Evolutionary conservation across 2,329 filamentous ascomycete genomes (phyloP).

Genomic region (Trichoderma sp.): DNA sequence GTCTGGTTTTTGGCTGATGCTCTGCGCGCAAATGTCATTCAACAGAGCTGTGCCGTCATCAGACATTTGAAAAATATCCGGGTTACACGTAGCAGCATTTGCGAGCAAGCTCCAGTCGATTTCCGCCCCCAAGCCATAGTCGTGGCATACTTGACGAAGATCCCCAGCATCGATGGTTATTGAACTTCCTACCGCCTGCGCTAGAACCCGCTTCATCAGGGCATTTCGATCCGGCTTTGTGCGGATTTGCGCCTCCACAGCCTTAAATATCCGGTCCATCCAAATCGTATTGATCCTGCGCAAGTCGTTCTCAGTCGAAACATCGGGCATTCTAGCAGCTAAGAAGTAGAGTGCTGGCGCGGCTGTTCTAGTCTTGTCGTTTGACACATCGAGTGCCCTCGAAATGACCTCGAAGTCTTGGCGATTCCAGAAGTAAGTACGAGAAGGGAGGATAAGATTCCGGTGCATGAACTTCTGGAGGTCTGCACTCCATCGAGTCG

Average conservation of each 20-base stretch:
- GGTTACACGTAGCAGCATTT: constrained; percentile 42
- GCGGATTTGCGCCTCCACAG: constrained; percentile 30
- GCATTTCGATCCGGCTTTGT: constrained; percentile 26
- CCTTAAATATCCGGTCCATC: constrained; percentile 37
- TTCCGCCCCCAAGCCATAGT: constrained; percentile 38
- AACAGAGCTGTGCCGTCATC: constrained; percentile 41
- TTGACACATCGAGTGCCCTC: constrained; percentile 40
- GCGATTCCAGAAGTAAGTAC: constrained; percentile 44
- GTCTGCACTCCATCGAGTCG: constrained; percentile 42
- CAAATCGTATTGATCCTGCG: constrained; percentile 39
- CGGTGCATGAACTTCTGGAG: constrained; percentile 49
- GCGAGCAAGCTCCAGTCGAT: constrained; percentile 45
- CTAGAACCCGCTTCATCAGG: constrained; percentile 33
- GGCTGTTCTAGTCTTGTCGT: constrained; percentile 35
- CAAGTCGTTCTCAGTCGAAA: constrained; percentile 27
- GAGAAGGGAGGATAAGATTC: constrained; percentile 51
- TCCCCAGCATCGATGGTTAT: constrained; percentile 39
- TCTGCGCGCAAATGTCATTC: constrained; percentile 38
- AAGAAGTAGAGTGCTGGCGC: constrained; percentile 47
- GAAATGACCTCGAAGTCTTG: constrained; percentile 41
- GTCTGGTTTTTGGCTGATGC: constrained; percentile 26
- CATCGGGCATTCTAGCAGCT: constrained; percentile 31
- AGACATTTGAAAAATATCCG: constrained; percentile 45
- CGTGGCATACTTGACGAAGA: constrained; percentile 42
- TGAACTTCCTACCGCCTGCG: constrained; percentile 29